phyloP scores from a whole-genome alignment of 305 asterid species.

The Rubia occidens region DNA sequence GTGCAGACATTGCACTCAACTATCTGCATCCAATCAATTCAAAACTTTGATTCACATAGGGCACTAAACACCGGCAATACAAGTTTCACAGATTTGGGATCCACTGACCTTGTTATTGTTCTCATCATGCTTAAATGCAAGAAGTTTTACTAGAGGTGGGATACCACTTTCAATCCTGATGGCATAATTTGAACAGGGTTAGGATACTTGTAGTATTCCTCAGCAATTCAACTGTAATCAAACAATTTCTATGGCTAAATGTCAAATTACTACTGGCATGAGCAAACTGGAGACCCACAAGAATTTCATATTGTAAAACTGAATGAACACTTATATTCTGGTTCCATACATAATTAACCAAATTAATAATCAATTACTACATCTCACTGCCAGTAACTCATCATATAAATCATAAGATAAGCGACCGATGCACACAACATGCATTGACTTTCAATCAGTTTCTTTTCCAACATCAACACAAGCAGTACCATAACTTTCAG shows the following conservation, averaged over 20 bases:
- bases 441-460: background rate
- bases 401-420: background rate
- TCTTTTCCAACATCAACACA: background rate
- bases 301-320: background rate
- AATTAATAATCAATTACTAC: background rate
- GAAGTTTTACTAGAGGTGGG: conserved; percentile 95
- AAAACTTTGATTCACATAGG: conserved; percentile 4
- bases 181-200: conserved; percentile 11
- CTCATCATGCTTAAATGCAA: conserved; percentile 86
- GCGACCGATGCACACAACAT: background rate
- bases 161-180: conserved; percentile 90
- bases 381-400: background rate
- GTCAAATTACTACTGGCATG: background rate
- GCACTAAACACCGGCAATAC: conserved; percentile 1
- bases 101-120: conserved; percentile 70
- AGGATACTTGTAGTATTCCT: background rate
- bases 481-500: background rate
- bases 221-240: too few species aligned
- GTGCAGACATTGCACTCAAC: conserved; percentile 93
- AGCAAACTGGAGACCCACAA: background rate
- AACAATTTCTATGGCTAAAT: too few species aligned
- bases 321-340: background rate
- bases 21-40: conserved; percentile 43
- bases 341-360: background rate
- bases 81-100: conserved; percentile 9